phyloP scores from a whole-genome alignment of 805 yeast species.

The Blastobotrys muscicola region DNA sequence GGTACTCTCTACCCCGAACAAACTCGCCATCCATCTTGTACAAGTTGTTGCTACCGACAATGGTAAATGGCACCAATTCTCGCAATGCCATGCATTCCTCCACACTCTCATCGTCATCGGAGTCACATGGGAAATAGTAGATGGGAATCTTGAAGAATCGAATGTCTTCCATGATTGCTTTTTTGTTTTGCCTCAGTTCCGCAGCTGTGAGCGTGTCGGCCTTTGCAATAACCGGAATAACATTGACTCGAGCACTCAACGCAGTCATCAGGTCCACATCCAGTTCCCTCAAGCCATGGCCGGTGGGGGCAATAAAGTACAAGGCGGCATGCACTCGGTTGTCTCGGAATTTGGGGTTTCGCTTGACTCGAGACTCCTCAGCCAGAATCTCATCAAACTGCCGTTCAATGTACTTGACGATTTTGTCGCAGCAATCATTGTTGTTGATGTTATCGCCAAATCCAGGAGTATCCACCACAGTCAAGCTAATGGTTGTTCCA shows the following conservation, averaged over 20 bases:
- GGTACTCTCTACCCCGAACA: conserved; percentile 46
- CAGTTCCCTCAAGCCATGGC: conserved; percentile 47
- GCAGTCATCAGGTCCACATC: conserved; percentile 74
- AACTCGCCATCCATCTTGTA: conserved; percentile 31
- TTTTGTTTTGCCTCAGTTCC: conserved; percentile 67
- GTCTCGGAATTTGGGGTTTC: conserved; percentile 72
- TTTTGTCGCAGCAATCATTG: conserved; percentile 36
- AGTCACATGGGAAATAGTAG: conserved; percentile 65
- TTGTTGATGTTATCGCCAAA: conserved; percentile 69
- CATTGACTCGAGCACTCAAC: conserved; percentile 70
- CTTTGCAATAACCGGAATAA: conserved; percentile 79
- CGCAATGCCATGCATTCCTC: conserved; percentile 33
- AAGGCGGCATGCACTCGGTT: conserved; percentile 74
- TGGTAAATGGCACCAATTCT: conserved; percentile 50
- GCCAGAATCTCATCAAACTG: conserved; percentile 64
- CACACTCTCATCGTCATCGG: conserved; percentile 36
- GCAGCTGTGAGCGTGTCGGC: conserved; percentile 76
- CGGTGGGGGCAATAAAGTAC: conserved; percentile 58
- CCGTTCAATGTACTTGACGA: conserved; percentile 51
- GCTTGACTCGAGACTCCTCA: conserved; percentile 76
- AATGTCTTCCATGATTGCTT: conserved; percentile 67
- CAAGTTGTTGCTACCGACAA: conserved; percentile 40
- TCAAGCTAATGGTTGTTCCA: conserved; percentile 42
- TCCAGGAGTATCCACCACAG: conserved; percentile 64
- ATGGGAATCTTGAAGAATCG: conserved; percentile 60